A percentile compares a stretch with the other conserved stretches of the same genome.
Conservation (phyloP, 2,329 filamentous ascomycete species). For the Colletotrichum sansevieriae region DNA sequence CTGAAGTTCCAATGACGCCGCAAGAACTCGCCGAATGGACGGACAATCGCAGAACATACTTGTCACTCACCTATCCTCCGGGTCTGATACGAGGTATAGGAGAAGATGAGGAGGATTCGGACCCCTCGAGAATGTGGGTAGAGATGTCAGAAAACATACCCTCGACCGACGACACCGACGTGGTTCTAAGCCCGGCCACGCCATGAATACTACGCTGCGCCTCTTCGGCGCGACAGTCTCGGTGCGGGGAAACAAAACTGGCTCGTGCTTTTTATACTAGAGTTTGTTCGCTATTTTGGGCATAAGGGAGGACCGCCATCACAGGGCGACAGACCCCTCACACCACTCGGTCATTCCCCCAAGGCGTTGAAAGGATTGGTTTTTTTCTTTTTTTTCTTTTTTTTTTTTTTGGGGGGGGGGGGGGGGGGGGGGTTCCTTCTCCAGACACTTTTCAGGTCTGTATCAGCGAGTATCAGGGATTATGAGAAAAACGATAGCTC, state of each 20-base stretch:
- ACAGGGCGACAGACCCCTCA: neutral
- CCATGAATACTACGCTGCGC: too few relatives aligned
- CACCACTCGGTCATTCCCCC: conserved; percentile 35
- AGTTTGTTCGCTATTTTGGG: conserved; percentile 7
- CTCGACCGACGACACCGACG: too few relatives aligned
- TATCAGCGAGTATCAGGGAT: conserved; percentile 31
- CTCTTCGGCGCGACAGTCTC: too few relatives aligned
- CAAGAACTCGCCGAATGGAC: neutral
- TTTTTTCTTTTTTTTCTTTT: neutral
- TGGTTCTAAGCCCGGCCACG: too few relatives aligned
- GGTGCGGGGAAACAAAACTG: too few relatives aligned
- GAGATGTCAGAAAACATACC: too few relatives aligned
- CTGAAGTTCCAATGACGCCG: neutral
- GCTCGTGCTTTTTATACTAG: conserved; percentile 3
- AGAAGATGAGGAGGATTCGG: neutral
- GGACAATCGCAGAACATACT: neutral
- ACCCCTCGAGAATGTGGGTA: too few relatives aligned
- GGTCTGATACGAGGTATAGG: neutral
- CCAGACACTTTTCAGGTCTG: conserved; percentile 14
- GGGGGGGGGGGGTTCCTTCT: neutral
- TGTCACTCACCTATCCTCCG: conserved; percentile 7
- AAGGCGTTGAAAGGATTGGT: conserved; percentile 26
- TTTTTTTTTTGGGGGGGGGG: too few relatives aligned
- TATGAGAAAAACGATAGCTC: conserved; percentile 36
- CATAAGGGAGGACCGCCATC: conserved; percentile 8